phyloP scores from a whole-genome alignment of 495 filamentous ascomycete species.

The Hypoxylon crocopeplum region DNA sequence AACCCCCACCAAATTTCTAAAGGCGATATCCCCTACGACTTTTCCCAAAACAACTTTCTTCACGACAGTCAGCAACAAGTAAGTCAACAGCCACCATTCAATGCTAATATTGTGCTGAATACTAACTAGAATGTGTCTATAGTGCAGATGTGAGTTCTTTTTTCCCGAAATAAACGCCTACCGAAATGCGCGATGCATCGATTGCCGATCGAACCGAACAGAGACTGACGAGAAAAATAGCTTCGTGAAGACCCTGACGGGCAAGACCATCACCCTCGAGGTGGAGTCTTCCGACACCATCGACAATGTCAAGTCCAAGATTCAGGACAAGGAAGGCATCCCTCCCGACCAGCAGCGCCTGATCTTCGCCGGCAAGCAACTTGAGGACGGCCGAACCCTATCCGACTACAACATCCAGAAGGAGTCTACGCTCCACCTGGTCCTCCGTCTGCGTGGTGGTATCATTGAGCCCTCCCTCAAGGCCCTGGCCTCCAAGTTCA shows the following conservation, averaged over 20 bases:
- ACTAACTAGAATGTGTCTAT: slow-evolving; percentile 21
- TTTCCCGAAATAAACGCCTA: neutral
- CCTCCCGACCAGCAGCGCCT: slow-evolving; percentile 98
- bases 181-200: slow-evolving; percentile 10
- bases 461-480: slow-evolving; percentile 99
- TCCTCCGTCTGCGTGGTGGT: slow-evolving; percentile 98
- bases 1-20: slow-evolving; percentile 38
- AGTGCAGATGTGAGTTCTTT: slow-evolving; percentile 52
- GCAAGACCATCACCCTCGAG: slow-evolving; percentile 99
- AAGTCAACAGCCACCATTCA: slow-evolving; percentile 26
- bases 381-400: slow-evolving; percentile 98
- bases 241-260: slow-evolving; percentile 97
- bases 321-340: slow-evolving; percentile 99
- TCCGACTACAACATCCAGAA: slow-evolving; percentile 99
- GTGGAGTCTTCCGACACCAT: slow-evolving; percentile 99
- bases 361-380: slow-evolving; percentile 99
- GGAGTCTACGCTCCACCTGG: slow-evolving; percentile 99
- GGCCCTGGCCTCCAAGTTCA: slow-evolving; percentile 97
- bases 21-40: slow-evolving; percentile 28
- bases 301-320: slow-evolving; percentile 97
- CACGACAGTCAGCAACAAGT: slow-evolving; percentile 44
- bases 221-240: slow-evolving; percentile 59
- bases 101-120: neutral
- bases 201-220: slow-evolving; percentile 16
- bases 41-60: slow-evolving; percentile 22